Evolutionary conservation across 192 early-diverging fungal genomes (phyloP).

Genomic region (Coemansia sp.): DNA sequence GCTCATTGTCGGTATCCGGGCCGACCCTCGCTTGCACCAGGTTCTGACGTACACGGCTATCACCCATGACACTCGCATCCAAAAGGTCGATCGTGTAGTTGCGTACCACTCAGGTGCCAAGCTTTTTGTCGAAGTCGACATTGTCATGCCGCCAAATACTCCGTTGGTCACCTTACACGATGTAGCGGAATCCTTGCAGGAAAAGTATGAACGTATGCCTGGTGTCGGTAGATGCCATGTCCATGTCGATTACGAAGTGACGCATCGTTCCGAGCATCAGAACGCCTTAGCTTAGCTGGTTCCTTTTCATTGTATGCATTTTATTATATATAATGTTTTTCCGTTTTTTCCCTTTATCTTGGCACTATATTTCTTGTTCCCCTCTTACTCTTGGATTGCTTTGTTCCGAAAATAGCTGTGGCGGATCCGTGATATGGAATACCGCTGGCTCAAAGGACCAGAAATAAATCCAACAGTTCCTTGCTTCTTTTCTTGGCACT

Average conservation of each 20-base stretch:
- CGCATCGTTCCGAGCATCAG: slow-evolving; percentile 78
- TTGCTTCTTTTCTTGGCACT: too few relatives aligned
- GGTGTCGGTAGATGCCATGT: slow-evolving; percentile 93
- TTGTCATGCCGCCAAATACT: slow-evolving; percentile 87
- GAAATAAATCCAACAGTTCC: too few relatives aligned
- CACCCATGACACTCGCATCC: slow-evolving; percentile 68
- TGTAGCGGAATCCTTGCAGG: slow-evolving; percentile 87
- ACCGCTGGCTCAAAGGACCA: too few relatives aligned
- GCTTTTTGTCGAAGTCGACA: slow-evolving; percentile 94
- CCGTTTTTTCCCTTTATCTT: not conserved
- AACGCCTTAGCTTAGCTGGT: slow-evolving; percentile 33
- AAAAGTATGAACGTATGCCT: slow-evolving; percentile 80
- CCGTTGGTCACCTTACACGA: slow-evolving; percentile 84
- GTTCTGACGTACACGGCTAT: slow-evolving; percentile 83
- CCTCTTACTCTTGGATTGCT: too few relatives aligned
- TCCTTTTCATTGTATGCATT: not conserved
- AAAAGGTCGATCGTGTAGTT: slow-evolving; percentile 75
- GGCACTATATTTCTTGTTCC: too few relatives aligned
- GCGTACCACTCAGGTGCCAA: slow-evolving; percentile 90
- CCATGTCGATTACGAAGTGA: slow-evolving; percentile 90
- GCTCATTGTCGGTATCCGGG: slow-evolving; percentile 79
- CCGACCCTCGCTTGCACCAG: slow-evolving; percentile 78
- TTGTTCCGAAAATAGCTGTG: too few relatives aligned
- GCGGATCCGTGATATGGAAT: too few relatives aligned
- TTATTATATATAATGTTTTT: not conserved